Evolutionary conservation across 345 rosid genomes (phyloP), one percentile per base, ranked within the genome.

Genomic region (Citropsis articulata): DNA sequence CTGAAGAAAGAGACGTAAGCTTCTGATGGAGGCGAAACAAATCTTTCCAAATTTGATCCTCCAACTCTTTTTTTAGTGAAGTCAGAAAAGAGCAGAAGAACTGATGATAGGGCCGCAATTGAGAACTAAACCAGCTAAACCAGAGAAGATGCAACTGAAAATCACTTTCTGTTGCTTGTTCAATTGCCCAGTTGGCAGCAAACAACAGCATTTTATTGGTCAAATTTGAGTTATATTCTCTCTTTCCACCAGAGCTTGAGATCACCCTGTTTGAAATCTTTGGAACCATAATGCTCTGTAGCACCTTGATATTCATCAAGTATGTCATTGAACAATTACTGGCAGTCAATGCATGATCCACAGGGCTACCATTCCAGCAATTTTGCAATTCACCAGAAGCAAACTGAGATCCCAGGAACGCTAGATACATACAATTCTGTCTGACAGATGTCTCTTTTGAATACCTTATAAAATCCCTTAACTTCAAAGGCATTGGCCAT

Each of bases 391-490:
- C 86, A 79, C 57, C 67, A 71, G 88, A 80, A 42, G 91, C 90
- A 79, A 72, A 88, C 76, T 80, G 95, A 68, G 94, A 87, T 71
- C 93, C 92, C 73, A 95, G 87, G 83, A 87, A 87, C 82, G 88
- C 95, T 83, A 95, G 82, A 84, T 95, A 92, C 86, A 89, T 85
- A 85, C 89, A 92, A 75, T 92, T 95, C 84, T 91, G 97, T 82
- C 82, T 90, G 79, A 95, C 87, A 81, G 89, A 83, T 71, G 87
- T 81, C 78, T 87, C 97, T 77, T 81, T 88, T 21, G 99, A 88
- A 83, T 93, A 83, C 86, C 85, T 85, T 33, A 86, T 73, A 40
- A 87, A 83, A 87, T 90, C 90, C 77, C 83, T 83, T 83, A 89
- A 69, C 70, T 88, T 86, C 86, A 91, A 81, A 42, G 96, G 97